Conservation (phyloP, 192 early-diverging fungal species). For the Gigaspora rosea region DNA sequence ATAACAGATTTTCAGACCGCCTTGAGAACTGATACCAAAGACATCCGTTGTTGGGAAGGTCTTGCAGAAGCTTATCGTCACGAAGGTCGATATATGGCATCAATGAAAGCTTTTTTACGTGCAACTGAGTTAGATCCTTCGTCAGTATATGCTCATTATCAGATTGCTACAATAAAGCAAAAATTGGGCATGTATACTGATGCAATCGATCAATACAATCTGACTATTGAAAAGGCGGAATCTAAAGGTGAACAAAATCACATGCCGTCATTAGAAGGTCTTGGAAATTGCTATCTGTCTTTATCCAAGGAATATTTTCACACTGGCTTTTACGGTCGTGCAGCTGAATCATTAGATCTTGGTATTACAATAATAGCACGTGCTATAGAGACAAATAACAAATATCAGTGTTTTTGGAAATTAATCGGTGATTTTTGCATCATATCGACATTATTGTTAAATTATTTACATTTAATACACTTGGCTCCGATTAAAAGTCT, state of each 20-base stretch:
- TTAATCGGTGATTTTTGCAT: slow-evolving; percentile 59
- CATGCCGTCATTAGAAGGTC: slow-evolving; percentile 53
- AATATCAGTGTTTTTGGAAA: slow-evolving; percentile 61
- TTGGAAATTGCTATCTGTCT: slow-evolving; percentile 52
- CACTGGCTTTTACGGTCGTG: slow-evolving; percentile 68
- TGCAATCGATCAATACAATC: slow-evolving; percentile 51
- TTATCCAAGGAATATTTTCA: slow-evolving; percentile 54
- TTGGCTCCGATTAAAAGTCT: slow-evolving; percentile 34
- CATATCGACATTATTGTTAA: slow-evolving; percentile 47
- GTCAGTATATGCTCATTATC: slow-evolving; percentile 47
- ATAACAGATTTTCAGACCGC: slow-evolving; percentile 79
- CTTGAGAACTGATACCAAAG: slow-evolving; percentile 68
- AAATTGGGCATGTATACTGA: slow-evolving; percentile 53
- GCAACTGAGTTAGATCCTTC: slow-evolving; percentile 66
- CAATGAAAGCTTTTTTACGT: slow-evolving; percentile 74
- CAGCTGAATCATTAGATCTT: slow-evolving; percentile 55
- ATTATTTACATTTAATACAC: slow-evolving; percentile 46
- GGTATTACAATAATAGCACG: slow-evolving; percentile 21
- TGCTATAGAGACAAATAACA: slow-evolving; percentile 32
- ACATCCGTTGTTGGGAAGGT: slow-evolving; percentile 74
- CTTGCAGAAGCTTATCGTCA: slow-evolving; percentile 74
- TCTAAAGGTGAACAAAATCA: slow-evolving; percentile 41
- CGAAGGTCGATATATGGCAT: slow-evolving; percentile 72
- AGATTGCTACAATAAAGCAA: slow-evolving; percentile 55
- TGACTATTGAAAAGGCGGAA: slow-evolving; percentile 40